Evolutionary conservation across 768 basidiomycete genomes (phyloP).

Genomic region (Serendipita sp.): DNA sequence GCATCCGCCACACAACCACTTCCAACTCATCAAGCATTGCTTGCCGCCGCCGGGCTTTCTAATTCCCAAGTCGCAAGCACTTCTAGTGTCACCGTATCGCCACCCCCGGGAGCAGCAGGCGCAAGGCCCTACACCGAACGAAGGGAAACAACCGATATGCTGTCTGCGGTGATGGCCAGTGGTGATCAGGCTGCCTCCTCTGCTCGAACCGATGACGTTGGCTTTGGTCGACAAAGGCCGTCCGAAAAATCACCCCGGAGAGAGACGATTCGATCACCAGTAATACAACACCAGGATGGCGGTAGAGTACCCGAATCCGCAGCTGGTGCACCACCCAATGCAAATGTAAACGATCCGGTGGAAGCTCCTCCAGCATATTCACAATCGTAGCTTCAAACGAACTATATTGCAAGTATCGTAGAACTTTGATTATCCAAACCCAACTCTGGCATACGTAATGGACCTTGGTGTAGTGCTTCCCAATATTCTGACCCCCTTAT

Average conservation of each 20-base stretch:
- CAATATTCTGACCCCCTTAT: too few species aligned
- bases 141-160: background rate
- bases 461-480: too few species aligned
- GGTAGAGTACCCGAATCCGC: background rate
- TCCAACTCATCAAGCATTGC: background rate
- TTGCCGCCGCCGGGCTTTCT: background rate
- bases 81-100: background rate
- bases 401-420: too few species aligned
- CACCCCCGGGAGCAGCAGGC: background rate
- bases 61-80: background rate
- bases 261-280: background rate
- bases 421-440: too few species aligned
- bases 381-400: background rate
- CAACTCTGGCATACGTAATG: too few species aligned
- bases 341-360: background rate
- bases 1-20: background rate
- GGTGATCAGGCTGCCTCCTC: background rate
- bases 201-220: background rate
- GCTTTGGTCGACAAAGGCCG: background rate
- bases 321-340: background rate
- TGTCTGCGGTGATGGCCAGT: background rate
- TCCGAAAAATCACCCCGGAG: background rate
- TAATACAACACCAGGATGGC: conserved; percentile 2
- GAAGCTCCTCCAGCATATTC: background rate
- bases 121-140: background rate